Conservation (phyloP, 495 filamentous ascomycete genomes). For the Entonaema liquescens region DNA sequence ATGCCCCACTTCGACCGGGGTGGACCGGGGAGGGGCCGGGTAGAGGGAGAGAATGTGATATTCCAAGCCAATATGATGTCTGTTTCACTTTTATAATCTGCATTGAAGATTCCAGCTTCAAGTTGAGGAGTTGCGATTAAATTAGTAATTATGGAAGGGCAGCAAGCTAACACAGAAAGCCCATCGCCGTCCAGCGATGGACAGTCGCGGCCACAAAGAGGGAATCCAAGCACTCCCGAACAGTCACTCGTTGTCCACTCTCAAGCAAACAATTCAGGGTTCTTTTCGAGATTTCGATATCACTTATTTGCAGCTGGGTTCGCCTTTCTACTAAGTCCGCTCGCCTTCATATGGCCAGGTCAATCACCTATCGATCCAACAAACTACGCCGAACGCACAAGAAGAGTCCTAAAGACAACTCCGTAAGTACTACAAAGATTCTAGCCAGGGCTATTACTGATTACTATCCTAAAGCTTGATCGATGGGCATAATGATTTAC, state of each 20-base stretch:
- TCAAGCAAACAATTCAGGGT: conserved; percentile 18
- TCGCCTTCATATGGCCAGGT: conserved; percentile 29
- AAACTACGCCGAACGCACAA: conserved; percentile 29
- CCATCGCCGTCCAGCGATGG: conserved; percentile 1
- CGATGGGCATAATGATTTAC: conserved; percentile 50
- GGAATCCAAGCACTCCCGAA: background rate
- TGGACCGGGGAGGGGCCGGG: too few relatives aligned
- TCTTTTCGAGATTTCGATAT: conserved; percentile 30
- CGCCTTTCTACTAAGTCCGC: conserved; percentile 26
- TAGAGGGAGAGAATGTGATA: conserved; percentile 7
- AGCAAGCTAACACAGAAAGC: conserved; percentile 2
- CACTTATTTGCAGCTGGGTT: conserved; percentile 30
- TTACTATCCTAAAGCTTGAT: conserved; percentile 25
- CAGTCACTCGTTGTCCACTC: conserved; percentile 22
- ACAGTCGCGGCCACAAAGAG: background rate
- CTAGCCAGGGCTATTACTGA: background rate
- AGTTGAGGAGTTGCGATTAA: background rate
- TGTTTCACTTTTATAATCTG: background rate
- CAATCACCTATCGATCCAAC: conserved; percentile 26
- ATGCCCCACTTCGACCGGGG: conserved; percentile 9
- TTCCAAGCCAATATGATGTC: background rate
- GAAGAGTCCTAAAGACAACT: conserved; percentile 30
- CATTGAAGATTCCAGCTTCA: background rate
- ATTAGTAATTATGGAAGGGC: conserved; percentile 31
- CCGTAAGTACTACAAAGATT: conserved; percentile 8